Percentiles rank a stretch among this genome's conserved stretches.
phyloP scores from a whole-genome alignment of 768 basidiomycete species.

The Gymnopilus dilepis region DNA sequence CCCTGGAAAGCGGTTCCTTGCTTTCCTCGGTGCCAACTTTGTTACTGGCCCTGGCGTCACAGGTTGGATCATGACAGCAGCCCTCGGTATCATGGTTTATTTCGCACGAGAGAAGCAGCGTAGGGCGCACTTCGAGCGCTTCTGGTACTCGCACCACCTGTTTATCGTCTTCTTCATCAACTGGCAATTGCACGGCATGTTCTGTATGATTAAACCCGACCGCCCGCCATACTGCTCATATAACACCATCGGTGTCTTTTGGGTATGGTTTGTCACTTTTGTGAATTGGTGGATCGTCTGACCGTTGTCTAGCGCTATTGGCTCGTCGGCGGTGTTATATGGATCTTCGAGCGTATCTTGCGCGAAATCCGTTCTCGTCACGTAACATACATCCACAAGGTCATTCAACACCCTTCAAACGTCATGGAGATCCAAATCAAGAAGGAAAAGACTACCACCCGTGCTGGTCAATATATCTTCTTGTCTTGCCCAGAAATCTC shows the following conservation, averaged over 20 bases:
- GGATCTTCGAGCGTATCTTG: slow-evolving; percentile 86
- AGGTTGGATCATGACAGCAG: slow-evolving; percentile 86
- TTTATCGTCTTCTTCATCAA: slow-evolving; percentile 91
- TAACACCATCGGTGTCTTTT: slow-evolving; percentile 91
- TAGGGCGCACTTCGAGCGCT: slow-evolving; percentile 81
- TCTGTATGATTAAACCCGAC: slow-evolving; percentile 96
- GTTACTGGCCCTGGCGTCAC: slow-evolving; percentile 81
- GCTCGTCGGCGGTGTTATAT: slow-evolving; percentile 86
- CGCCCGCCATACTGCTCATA: slow-evolving; percentile 85
- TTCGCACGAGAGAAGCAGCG: slow-evolving; percentile 84
- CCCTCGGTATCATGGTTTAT: slow-evolving; percentile 80
- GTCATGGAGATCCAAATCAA: slow-evolving; percentile 97
- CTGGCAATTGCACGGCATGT: slow-evolving; percentile 97
- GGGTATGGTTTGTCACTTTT: slow-evolving; percentile 57
- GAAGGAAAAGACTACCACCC: slow-evolving; percentile 85
- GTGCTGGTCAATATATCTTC: slow-evolving; percentile 95
- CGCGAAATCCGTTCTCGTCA: slow-evolving; percentile 93
- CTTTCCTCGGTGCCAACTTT: slow-evolving; percentile 84
- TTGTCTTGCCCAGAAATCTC: slow-evolving; percentile 89
- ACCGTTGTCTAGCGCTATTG: slow-evolving; percentile 72
- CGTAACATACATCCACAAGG: slow-evolving; percentile 90
- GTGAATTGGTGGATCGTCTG: neutral
- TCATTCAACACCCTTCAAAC: slow-evolving; percentile 93
- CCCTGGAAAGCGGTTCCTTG: slow-evolving; percentile 57
- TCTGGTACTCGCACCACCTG: slow-evolving; percentile 90